Evolutionary conservation across 441 rosid genomes (phyloP), one percentile per base, ranked within the genome.

Genomic region (Dalechampia spathulata): DNA sequence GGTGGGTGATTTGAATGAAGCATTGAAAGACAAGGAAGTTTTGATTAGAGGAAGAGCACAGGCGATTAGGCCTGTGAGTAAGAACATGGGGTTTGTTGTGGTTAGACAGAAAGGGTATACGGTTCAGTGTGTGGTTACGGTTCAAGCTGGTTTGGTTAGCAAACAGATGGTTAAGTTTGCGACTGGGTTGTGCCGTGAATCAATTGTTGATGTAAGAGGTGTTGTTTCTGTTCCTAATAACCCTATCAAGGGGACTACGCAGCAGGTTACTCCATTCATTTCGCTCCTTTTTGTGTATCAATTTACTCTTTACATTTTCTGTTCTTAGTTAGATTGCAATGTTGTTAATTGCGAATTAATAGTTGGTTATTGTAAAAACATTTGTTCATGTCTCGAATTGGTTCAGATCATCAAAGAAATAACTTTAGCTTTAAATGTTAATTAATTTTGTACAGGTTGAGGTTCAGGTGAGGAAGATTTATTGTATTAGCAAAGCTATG

Each of bases 71-170:
- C 68, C 85, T 0, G 68, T 68, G 0, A 74, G 94, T 2, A 69
- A 57, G 58, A 86, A 86, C n/a, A 62, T 80, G 69, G 81, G 83
- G 0, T 86, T 92, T 52, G 62, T 86, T 55, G 81, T 80, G 25
- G 79, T 89, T 60, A 74, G 95, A 43, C 76, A 82, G 65, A 72
- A 37, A 14, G 90, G 90, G 0, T 83, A 65, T 53, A 85, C 92
- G 0, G 92, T 87, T 7, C 96, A 86, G 65, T 85, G 92, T 47
- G 87, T 92, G 47, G 83, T 71, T 17, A 64, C 75, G 5, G 76
- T 65, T 23, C 72, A 78, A 60, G 69, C 77, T 1, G 85, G 67
- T 26, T 66, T 57, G 26, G 78, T 86, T 6, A 78, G 85, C 63
- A 60, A 64, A 42, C 81, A 79, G 62, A 84, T 84, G 97, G 83